Percentiles rank a stretch among this genome's conserved stretches.
These are phyloP conservation scores for Corrigiola litoralis DNA, from an alignment of 179 eudicot species.

Conservation along the genomic window DNA sequence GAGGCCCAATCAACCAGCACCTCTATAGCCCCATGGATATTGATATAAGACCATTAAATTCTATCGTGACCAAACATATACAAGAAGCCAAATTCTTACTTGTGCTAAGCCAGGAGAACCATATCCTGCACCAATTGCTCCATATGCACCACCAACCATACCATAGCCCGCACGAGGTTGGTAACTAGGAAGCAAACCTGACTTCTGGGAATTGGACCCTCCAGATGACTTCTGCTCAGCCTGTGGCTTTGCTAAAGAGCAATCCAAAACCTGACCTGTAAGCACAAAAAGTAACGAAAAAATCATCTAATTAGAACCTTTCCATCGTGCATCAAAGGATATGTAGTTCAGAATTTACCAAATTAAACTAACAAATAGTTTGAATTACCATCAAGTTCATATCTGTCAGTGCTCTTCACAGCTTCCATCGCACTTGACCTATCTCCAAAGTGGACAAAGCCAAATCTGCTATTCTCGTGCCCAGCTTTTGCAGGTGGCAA, in stretches of 20 bases:
- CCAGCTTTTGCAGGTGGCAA: slow-evolving; percentile 91
- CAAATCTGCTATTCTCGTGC: slow-evolving; percentile 82
- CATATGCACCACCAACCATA: slow-evolving; percentile 62
- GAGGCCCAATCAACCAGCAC: background rate
- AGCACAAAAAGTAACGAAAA: slow-evolving; percentile 1
- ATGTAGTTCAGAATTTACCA: no score
- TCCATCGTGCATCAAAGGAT: background rate
- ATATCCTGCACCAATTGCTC: slow-evolving; percentile 66
- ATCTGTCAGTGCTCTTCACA: slow-evolving; percentile 68
- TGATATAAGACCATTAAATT: background rate
- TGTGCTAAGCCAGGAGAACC: slow-evolving; percentile 62
- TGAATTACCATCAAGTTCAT: slow-evolving; percentile 74
- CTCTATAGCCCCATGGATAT: background rate
- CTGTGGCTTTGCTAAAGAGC: slow-evolving; percentile 95
- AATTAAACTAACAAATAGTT: background rate
- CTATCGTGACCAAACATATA: background rate
- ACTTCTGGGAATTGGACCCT: slow-evolving; percentile 52
- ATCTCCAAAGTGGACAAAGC: slow-evolving; percentile 74
- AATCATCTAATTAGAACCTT: background rate
- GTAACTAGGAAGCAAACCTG: slow-evolving; percentile 61
- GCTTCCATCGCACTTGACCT: slow-evolving; percentile 86
- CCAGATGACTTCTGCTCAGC: slow-evolving; percentile 70
- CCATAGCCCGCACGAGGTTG: slow-evolving; percentile 77
- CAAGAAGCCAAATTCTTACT: slow-evolving; percentile 31
- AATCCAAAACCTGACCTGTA: slow-evolving; percentile 76